These are phyloP conservation scores for Cercospora sp. DNA, from an alignment of 2,329 filamentous ascomycete species.

Conservation along the genomic window DNA sequence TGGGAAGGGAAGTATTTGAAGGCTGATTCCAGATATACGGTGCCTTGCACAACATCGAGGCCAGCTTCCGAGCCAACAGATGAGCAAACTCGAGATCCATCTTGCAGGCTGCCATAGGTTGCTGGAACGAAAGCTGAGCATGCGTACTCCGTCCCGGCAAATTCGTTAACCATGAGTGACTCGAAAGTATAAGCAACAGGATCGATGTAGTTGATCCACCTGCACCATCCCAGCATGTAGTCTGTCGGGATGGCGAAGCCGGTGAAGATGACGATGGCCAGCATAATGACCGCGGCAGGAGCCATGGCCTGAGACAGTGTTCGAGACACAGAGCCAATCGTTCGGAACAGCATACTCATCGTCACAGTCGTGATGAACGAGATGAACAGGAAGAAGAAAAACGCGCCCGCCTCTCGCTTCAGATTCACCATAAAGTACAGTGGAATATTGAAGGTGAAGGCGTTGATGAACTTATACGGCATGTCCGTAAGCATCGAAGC, in stretches of 20 bases:
- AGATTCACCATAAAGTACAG: constrained; percentile 89
- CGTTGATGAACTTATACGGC: constrained; percentile 77
- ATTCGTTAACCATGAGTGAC: constrained; percentile 71
- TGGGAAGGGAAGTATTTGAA: constrained; percentile 41
- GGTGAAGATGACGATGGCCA: constrained; percentile 67
- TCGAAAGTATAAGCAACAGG: constrained; percentile 81
- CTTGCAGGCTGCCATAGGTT: constrained; percentile 41
- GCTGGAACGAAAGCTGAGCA: constrained; percentile 50
- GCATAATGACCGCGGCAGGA: constrained; percentile 59
- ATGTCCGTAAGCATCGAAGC: constrained; percentile 84
- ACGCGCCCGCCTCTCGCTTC: constrained; percentile 69
- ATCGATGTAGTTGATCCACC: constrained; percentile 81
- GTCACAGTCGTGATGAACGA: constrained; percentile 70
- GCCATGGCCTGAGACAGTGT: constrained; percentile 62
- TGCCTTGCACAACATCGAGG: constrained; percentile 43
- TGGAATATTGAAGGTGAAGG: constrained; percentile 73
- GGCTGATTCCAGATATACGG: constrained; percentile 38
- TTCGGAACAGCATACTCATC: constrained; percentile 87
- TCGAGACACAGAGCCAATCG: constrained; percentile 73
- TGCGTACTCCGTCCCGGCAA: constrained; percentile 62
- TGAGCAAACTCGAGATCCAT: constrained; percentile 43
- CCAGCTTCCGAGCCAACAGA: constrained; percentile 47
- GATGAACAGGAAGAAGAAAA: constrained; percentile 84
- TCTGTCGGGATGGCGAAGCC: constrained; percentile 60
- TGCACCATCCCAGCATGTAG: constrained; percentile 77